These are phyloP conservation scores for Daldinia childiae DNA, from an alignment of 495 filamentous ascomycete species.

Conservation along the genomic window DNA sequence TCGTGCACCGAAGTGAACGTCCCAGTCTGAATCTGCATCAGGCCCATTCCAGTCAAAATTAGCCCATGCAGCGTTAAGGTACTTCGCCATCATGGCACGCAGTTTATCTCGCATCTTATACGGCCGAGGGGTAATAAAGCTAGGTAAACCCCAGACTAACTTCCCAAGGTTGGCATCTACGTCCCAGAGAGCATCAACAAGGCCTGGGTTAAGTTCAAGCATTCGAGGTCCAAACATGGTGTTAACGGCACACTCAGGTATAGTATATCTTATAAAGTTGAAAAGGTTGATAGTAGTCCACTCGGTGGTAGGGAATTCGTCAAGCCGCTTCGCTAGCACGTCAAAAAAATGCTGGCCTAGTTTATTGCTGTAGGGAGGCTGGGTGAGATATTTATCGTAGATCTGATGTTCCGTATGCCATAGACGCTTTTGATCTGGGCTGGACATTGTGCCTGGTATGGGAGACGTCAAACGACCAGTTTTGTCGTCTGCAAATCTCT, in stretches of 20 bases:
- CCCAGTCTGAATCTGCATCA: constrained; percentile 42
- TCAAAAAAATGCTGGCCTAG: background rate
- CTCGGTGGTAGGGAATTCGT: background rate
- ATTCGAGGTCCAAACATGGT: constrained; percentile 35
- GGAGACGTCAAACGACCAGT: background rate
- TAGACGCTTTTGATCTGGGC: background rate
- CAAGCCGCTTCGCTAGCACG: background rate
- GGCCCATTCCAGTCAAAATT: constrained; percentile 33
- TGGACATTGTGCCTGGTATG: background rate
- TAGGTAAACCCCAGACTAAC: constrained; percentile 30
- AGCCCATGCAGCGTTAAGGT: constrained; percentile 7
- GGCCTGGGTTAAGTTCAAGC: constrained; percentile 34
- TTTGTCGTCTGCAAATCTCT: background rate
- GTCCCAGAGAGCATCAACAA: constrained; percentile 40
- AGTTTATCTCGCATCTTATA: constrained; percentile 36
- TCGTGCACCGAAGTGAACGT: constrained; percentile 41
- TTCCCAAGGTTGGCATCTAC: constrained; percentile 25
- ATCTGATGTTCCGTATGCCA: constrained; percentile 3
- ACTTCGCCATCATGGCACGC: background rate
- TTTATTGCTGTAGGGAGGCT: background rate
- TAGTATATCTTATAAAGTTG: background rate
- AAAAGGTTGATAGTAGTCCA: background rate
- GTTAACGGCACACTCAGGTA: constrained; percentile 8
- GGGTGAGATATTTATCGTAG: constrained; percentile 2
- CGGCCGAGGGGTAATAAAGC: constrained; percentile 70